Base-by-base conservation (phyloP, 2,329 filamentous ascomycete species). In the Elsinoe perseae region DNA sequence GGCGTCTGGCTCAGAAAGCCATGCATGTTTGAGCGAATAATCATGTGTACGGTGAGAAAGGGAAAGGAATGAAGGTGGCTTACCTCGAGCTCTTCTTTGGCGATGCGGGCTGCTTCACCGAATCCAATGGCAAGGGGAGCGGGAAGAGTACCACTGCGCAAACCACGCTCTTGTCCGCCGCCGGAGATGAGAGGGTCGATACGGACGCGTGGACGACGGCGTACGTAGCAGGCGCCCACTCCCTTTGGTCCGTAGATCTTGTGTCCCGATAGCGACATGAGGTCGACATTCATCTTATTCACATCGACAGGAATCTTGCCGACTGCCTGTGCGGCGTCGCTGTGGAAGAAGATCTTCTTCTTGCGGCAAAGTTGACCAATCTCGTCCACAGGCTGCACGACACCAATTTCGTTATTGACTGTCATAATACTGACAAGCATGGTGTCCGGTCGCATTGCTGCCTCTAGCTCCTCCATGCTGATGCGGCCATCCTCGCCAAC, bases 161-260 rank as follows among this genome's bases (percentile, higher is more conserved):
- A 75, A 63, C 93, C 93, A 77, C 93, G 82, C 77, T 98, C 93
- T 71, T 98, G 93, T 4, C 93, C 93, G 72, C 93, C 93, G 59
- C 93, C 93, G 56, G 84, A 95, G 74, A 98, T 98, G 69, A 98
- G 86, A 52, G 93, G 93, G 58, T 98, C 93, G 57, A 98, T 77
- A 72, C 93, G 88, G 63, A 98, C 93, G 70, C 92, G 85, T 1
- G 93, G 93, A 57, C 93, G 82, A 75, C 93, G 83, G 66, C 93
- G 86, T 50, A 98, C 89, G 68, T 92, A 98, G 75, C 93, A 98
- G 58, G 93, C 93, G 58, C 93, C 93, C 57, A 98, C 88, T 30
- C 93, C 93, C 78, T 95, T 98, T 55, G 93, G 93, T 23, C 93
- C 93, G 69, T 98, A 98, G 56, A 98, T 95, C 75, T 98, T 98